Conservation (phyloP, 2,329 filamentous ascomycete genomes). For the Chaetomiaceae sp. region DNA sequence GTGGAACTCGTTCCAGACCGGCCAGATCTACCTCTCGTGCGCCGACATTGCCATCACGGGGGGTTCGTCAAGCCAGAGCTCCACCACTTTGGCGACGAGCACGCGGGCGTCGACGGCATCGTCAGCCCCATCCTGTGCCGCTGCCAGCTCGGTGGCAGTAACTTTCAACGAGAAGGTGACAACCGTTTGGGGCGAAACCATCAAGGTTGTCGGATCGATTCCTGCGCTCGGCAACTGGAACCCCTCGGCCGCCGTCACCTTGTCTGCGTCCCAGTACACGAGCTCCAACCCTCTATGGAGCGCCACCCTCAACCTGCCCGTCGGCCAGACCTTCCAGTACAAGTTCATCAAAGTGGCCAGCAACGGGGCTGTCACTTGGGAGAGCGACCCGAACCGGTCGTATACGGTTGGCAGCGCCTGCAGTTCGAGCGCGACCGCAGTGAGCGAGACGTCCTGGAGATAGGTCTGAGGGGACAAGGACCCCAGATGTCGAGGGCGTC, state of each 20-base stretch:
- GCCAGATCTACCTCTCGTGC: slow-evolving; percentile 49
- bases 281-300: slow-evolving; percentile 51
- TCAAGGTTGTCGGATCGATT: slow-evolving; percentile 42
- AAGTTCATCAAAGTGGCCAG: slow-evolving; percentile 56
- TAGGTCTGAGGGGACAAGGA: no score
- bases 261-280: slow-evolving; percentile 52
- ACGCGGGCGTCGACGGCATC: slow-evolving; percentile 20
- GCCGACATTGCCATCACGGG: slow-evolving; percentile 45
- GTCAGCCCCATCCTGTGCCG: slow-evolving; percentile 29
- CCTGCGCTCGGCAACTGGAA: slow-evolving; percentile 49
- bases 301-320: slow-evolving; percentile 44
- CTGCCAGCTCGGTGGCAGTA: slow-evolving; percentile 34
- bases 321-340: slow-evolving; percentile 52
- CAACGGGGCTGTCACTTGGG: slow-evolving; percentile 51
- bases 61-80: slow-evolving; percentile 10
- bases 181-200: slow-evolving; percentile 45
- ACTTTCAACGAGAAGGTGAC: slow-evolving; percentile 40
- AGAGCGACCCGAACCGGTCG: slow-evolving; percentile 45
- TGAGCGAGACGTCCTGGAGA: slow-evolving; percentile 28
- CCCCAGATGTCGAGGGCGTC: no score
- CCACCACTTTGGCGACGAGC: slow-evolving; percentile 21
- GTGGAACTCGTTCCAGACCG: slow-evolving; percentile 52
- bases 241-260: slow-evolving; percentile 39
- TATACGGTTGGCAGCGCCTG: slow-evolving; percentile 31
- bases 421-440: slow-evolving; percentile 23